These are phyloP conservation scores for Yamadazyma diospyri DNA, from an alignment of 1,139 yeast species.

Conservation along the genomic window DNA sequence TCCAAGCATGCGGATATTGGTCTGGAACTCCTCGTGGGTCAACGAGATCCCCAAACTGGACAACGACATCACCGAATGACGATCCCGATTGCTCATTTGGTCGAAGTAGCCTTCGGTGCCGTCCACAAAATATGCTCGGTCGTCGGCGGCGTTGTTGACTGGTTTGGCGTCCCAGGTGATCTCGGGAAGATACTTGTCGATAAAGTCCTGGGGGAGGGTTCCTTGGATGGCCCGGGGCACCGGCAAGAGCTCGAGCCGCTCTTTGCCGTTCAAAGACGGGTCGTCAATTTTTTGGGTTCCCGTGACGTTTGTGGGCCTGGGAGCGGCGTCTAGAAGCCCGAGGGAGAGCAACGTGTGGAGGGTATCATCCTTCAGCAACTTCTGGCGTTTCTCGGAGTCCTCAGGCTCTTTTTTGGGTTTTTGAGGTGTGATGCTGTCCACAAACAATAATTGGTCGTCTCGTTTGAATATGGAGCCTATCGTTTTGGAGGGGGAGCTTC, in stretches of 20 bases:
- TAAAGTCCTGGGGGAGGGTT: slow-evolving; percentile 26
- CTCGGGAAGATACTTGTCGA: slow-evolving; percentile 28
- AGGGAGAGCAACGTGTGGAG: slow-evolving; percentile 2
- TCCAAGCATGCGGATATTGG: slow-evolving; percentile 43
- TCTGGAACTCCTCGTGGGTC: slow-evolving; percentile 59
- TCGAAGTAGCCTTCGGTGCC: slow-evolving; percentile 92
- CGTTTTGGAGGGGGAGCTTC: slow-evolving; percentile 1
- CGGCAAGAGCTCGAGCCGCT: slow-evolving; percentile 24
- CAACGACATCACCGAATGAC: slow-evolving; percentile 64
- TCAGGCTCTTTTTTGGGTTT: slow-evolving; percentile 2
- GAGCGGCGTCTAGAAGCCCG: slow-evolving; percentile 3
- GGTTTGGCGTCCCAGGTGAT: slow-evolving; percentile 21
- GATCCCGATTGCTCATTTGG: slow-evolving; percentile 60
- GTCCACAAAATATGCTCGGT: slow-evolving; percentile 66
- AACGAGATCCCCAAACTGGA: slow-evolving; percentile 62
- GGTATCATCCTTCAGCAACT: background rate
- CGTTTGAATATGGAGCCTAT: slow-evolving; percentile 11
- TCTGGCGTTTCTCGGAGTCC: background rate
- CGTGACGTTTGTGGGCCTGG: slow-evolving; percentile 25
- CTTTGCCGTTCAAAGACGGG: background rate
- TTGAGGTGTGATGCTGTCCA: slow-evolving; percentile 5
- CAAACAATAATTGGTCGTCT: slow-evolving; percentile 7
- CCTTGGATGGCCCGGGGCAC: slow-evolving; percentile 34
- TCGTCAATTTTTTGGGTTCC: slow-evolving; percentile 21
- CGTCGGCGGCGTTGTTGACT: slow-evolving; percentile 41